Evolutionary conservation across 140 eudicot genomes (phyloP), one percentile per base, ranked within the genome.

Genomic region (Anethum foeniculum): DNA sequence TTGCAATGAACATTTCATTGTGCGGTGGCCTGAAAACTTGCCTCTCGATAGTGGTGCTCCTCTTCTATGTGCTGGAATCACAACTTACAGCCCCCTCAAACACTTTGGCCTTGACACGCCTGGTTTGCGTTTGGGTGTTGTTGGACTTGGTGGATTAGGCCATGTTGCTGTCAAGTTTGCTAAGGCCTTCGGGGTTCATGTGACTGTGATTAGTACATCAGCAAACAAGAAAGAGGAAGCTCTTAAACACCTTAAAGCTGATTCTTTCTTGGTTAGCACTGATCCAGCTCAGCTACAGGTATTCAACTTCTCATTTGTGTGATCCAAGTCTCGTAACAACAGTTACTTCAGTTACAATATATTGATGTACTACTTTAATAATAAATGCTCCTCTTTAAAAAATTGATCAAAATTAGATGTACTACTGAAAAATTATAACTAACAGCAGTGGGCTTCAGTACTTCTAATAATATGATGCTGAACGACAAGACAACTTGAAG

Each of bases 161-260:
- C 81, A 79, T 43, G 76, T 79, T 14, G 81, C 58, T 39, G 81
- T 79, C 54, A 79, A 79, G 81, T 64, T 79, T 62, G 81, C 81
- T 0, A 79, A 79, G 81, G 81, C 81, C 5, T 65, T 79, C 69
- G 81, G 81, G 46, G 39, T 18, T 39, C 16, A 64, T 27, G 81
- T 79, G 27, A 79, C 81, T 38, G 81, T 79, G 39, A 79, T 79
- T 27, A 79, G 81, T 64, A 79, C 81, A n/a, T 79, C 81, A 12
- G 41, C 19, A 11, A 79, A 43, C 39, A 79, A 79, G 28, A 79
- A 79, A 69, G 30, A 64, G 18, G 81, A 79, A 79, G 81, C 81
- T 65, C 28, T 79, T 64, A 34, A 64, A 9, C 81, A 62, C 48
- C 81, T 79, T 25, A 69, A 69, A 7, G 81, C 81, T 62, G 81